phyloP scores from a whole-genome alignment of 805 yeast species.

The Myxozyma neotropica region DNA sequence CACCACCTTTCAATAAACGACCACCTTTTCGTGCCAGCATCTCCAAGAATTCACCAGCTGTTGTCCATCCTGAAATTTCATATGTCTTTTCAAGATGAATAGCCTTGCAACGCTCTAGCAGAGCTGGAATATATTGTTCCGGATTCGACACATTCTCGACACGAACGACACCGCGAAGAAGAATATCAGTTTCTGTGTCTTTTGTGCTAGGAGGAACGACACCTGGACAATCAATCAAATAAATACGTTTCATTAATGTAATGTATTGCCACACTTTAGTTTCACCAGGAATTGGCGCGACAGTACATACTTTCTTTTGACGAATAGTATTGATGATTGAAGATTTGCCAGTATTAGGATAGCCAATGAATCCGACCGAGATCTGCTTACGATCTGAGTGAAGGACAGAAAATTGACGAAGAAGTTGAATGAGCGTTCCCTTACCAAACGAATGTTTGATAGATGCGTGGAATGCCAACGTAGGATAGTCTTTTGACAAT shows the following conservation, averaged over 20 bases:
- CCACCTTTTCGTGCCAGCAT: conserved; percentile 91
- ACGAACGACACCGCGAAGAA: conserved; percentile 96
- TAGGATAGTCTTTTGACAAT: conserved; percentile 86
- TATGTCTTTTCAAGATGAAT: conserved; percentile 94
- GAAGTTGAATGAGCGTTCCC: conserved; percentile 89
- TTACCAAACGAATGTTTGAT: conserved; percentile 97
- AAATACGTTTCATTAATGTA: conserved; percentile 93
- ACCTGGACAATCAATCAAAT: conserved; percentile 97
- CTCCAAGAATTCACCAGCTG: conserved; percentile 79
- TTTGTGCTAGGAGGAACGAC: conserved; percentile 93
- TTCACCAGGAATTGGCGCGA: conserved; percentile 99
- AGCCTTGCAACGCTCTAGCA: conserved; percentile 79
- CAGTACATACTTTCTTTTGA: conserved; percentile 92
- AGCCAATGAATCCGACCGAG: conserved; percentile 95
- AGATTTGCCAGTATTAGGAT: conserved; percentile 98
- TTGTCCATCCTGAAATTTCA: conserved; percentile 86
- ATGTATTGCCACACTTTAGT: conserved; percentile 99
- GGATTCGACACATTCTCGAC: conserved; percentile 97
- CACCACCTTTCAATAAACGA: conserved; percentile 92
- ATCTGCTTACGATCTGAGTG: conserved; percentile 94
- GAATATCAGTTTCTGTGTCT: conserved; percentile 87
- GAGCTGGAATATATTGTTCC: conserved; percentile 90
- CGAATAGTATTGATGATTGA: conserved; percentile 92
- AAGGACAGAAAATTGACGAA: conserved; percentile 88
- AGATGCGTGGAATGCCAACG: conserved; percentile 96